Percentiles rank a stretch among this genome's conserved stretches.
Conservation (phyloP, 768 basidiomycete species). For the Phylloporus arenicola region DNA sequence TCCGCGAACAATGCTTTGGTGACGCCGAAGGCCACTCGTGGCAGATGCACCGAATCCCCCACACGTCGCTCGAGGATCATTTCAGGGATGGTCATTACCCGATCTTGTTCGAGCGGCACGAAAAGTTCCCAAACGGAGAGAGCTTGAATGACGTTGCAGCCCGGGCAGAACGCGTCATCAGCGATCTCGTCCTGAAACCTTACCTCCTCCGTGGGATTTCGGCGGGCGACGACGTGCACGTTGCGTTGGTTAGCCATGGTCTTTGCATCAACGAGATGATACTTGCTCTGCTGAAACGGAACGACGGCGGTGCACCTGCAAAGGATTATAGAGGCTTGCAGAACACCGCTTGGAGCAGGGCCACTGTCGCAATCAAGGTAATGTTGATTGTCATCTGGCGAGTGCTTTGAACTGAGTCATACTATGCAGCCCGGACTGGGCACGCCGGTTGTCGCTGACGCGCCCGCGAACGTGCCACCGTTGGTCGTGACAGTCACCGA, state of each 20-base stretch:
- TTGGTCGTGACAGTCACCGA: conserved; percentile 43
- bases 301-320: conserved; percentile 26
- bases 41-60: conserved; percentile 22
- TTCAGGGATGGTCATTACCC: conserved; percentile 52
- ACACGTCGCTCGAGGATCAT: conserved; percentile 40
- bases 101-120: conserved; percentile 37
- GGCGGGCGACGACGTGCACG: conserved; percentile 40
- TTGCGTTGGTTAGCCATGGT: conserved; percentile 75
- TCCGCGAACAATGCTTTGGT: conserved; percentile 70
- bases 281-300: conserved; percentile 42
- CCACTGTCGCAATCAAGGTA: conserved; percentile 47
- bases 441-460: conserved; percentile 13
- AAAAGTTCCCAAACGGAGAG: conserved; percentile 67
- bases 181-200: conserved; percentile 47
- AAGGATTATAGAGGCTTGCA: conserved; percentile 44
- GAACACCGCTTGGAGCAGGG: conserved; percentile 69
- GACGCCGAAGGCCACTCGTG: conserved; percentile 61
- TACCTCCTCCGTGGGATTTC: conserved; percentile 42
- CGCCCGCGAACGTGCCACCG: conserved; percentile 26
- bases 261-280: conserved; percentile 63
- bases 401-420: conserved; percentile 1
- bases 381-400: neutral
- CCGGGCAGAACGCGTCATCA: conserved; percentile 49
- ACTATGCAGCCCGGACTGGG: conserved; percentile 26
- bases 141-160: conserved; percentile 54